Evolutionary conservation across 345 rosid species (phyloP).

Genomic region (Euphorbia pulcherrima): DNA sequence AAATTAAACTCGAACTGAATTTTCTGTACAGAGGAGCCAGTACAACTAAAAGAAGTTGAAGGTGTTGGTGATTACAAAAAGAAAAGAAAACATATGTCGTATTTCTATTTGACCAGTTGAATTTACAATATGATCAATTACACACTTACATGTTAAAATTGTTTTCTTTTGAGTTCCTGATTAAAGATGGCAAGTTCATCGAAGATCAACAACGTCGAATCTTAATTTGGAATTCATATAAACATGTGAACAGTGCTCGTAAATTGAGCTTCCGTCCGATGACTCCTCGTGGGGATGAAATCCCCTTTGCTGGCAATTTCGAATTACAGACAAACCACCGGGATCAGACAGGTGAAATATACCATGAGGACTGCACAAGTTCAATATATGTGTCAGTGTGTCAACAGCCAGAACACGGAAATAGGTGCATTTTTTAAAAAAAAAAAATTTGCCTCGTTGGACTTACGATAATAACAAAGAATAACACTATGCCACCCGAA

Average conservation of each 20-base stretch:
- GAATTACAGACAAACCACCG: conserved; percentile 73
- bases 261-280: conserved; percentile 66
- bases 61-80: not conserved
- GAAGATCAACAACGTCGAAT: conserved; percentile 84
- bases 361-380: conserved; percentile 66
- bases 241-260: conserved; percentile 94
- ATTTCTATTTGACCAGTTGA: not conserved
- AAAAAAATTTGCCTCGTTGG: too few species aligned
- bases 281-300: conserved; percentile 98
- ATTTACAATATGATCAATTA: conserved; percentile 11
- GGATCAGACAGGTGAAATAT: conserved; percentile 96
- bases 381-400: not conserved
- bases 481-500: too few species aligned
- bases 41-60: not conserved
- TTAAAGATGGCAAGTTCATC: conserved; percentile 34
- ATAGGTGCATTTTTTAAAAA: too few species aligned
- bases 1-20: too few species aligned
- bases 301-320: conserved; percentile 90
- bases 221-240: conserved; percentile 62
- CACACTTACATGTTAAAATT: not conserved
- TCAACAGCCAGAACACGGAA: not conserved
- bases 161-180: not conserved
- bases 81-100: not conserved
- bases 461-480: too few species aligned
- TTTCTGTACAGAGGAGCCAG: too few species aligned